Evolutionary conservation across 176 grass and related monocot genomes (phyloP).

Genomic region (Phyllostachys edulis): DNA sequence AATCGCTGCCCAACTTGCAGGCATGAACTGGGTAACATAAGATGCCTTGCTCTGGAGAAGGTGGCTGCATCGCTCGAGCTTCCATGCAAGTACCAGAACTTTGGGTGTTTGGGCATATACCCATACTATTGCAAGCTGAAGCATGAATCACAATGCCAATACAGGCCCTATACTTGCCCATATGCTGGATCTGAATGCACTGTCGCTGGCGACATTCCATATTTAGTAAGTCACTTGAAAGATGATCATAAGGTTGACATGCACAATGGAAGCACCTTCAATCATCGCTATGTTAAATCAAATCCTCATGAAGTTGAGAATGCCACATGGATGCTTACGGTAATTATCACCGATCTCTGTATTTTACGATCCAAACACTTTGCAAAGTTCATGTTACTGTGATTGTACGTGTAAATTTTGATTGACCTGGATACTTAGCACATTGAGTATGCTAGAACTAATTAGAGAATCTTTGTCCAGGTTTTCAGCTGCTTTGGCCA

Average conservation of each 20-base stretch:
- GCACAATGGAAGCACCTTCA: slow-evolving; percentile 91
- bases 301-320: slow-evolving; percentile 96
- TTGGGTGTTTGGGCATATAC: slow-evolving; percentile 80
- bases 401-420: background rate
- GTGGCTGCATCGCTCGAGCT: slow-evolving; percentile 82
- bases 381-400: background rate
- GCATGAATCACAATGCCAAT: slow-evolving; percentile 86
- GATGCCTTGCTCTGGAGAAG: slow-evolving; percentile 90
- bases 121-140: slow-evolving; percentile 97
- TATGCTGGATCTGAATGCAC: slow-evolving; percentile 95
- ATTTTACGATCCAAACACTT: background rate
- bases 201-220: slow-evolving; percentile 73
- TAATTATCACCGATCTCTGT: slow-evolving; percentile 26
- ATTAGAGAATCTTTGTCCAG: slow-evolving; percentile 33
- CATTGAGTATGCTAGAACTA: background rate
- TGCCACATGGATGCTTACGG: slow-evolving; percentile 98
- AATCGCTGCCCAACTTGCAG: slow-evolving; percentile 94
- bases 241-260: slow-evolving; percentile 98
- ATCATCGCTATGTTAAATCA: slow-evolving; percentile 91
- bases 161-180: slow-evolving; percentile 79
- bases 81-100: slow-evolving; percentile 93
- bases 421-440: background rate
- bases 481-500: slow-evolving; percentile 98
- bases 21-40: slow-evolving; percentile 91
- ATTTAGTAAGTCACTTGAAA: slow-evolving; percentile 81